Percentiles rank a stretch among this genome's conserved stretches.
These are phyloP conservation scores for Termitomyces eurrhizus DNA, from an alignment of 768 basidiomycete species.

Conservation along the genomic window DNA sequence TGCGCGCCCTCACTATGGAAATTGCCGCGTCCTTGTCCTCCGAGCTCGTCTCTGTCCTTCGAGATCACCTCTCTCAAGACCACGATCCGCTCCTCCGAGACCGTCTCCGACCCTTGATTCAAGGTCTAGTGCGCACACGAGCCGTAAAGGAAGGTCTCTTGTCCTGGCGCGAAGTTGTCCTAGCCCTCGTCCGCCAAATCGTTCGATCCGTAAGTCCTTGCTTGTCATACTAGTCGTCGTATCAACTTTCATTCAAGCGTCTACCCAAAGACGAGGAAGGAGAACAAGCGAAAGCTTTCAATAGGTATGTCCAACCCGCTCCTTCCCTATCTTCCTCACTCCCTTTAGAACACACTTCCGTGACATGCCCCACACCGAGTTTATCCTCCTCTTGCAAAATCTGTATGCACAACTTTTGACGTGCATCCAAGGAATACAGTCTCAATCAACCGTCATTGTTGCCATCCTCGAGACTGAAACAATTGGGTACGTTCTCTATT, in stretches of 20 bases:
- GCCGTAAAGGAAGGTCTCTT: constrained; percentile 64
- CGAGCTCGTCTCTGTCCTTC: constrained; percentile 72
- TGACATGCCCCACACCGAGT: constrained; percentile 64
- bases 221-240: constrained; percentile 7
- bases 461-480: constrained; percentile 45
- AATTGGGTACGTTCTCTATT: constrained; percentile 12
- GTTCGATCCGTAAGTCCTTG: constrained; percentile 52
- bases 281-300: not conserved
- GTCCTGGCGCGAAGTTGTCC: constrained; percentile 68
- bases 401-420: constrained; percentile 63
- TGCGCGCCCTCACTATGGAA: constrained; percentile 68
- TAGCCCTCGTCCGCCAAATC: constrained; percentile 54
- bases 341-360: constrained; percentile 55
- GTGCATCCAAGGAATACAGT: constrained; percentile 64
- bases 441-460: constrained; percentile 53
- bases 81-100: constrained; percentile 49
- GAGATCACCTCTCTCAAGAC: constrained; percentile 55
- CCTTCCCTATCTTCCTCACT: constrained; percentile 19
- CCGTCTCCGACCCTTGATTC: constrained; percentile 65
- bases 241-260: constrained; percentile 1
- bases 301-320: not conserved
- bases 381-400: constrained; percentile 53
- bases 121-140: constrained; percentile 72
- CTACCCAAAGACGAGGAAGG: constrained; percentile 29
- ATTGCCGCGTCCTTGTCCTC: constrained; percentile 74